Conservation (phyloP, 805 yeast genomes). For the Lipomyces starkeyi region DNA sequence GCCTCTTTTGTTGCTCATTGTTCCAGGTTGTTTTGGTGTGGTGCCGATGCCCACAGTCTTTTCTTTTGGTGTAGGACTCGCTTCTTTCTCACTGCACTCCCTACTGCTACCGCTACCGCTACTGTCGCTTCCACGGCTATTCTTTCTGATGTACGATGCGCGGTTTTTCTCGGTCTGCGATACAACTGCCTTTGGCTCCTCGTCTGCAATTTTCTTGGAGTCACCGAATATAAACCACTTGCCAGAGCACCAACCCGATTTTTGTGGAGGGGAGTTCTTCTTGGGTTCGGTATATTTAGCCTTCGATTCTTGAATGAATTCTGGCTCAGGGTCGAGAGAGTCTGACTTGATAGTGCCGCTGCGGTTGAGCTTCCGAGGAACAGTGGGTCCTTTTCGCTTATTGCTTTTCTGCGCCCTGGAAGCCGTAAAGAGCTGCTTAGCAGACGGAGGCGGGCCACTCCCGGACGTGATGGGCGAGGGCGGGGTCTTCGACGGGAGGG, state of each 20-base stretch:
- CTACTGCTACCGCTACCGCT: slow-evolving; percentile 14
- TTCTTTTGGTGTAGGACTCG: slow-evolving; percentile 6
- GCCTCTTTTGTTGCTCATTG: slow-evolving; percentile 10
- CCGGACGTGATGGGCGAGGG: slow-evolving; percentile 29
- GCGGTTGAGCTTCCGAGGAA: slow-evolving; percentile 29
- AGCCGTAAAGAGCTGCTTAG: background rate
- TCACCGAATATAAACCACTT: slow-evolving; percentile 12
- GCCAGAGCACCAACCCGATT: slow-evolving; percentile 8
- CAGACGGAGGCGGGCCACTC: slow-evolving; percentile 1
- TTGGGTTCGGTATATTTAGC: background rate
- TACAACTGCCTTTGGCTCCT: background rate
- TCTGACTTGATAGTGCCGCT: slow-evolving; percentile 22
- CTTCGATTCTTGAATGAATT: background rate
- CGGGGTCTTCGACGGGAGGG: slow-evolving; percentile 33
- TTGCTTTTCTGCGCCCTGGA: background rate
- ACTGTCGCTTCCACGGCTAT: slow-evolving; percentile 18
- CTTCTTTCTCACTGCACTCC: slow-evolving; percentile 12
- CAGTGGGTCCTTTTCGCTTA: background rate
- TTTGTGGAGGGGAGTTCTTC: slow-evolving; percentile 12
- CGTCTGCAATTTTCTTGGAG: slow-evolving; percentile 1
- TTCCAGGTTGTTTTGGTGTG: background rate
- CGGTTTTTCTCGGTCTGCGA: background rate
- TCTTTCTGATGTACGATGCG: background rate
- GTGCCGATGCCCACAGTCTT: slow-evolving; percentile 7
- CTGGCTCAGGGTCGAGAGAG: slow-evolving; percentile 17